Evolutionary conservation across 139 green algal species (phyloP), one percentile per base, ranked within the genome.

Genomic region (Diplosphaera chodatii): DNA sequence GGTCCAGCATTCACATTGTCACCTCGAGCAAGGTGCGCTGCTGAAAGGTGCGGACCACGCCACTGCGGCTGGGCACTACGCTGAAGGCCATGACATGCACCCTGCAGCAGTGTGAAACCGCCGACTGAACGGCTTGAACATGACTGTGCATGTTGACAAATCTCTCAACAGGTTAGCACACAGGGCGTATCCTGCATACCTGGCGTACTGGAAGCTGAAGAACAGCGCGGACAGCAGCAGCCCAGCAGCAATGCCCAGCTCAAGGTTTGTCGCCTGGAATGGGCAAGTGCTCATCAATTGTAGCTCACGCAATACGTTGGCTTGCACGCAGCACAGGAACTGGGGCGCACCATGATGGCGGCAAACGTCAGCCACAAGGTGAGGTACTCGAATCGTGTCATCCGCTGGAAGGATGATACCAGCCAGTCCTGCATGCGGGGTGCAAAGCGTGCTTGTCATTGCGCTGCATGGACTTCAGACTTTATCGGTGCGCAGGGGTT

Each of bases 351-450:
- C 87, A 94, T 90, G 77, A 95, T 91, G 33, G 76, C 72, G 0
- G 75, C 10, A 70, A 92, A 95, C 8, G 86, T 91, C 1, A 72
- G 30, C 86, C 86, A 87, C 71, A 94, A 74, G 70, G 94, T 80
- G 28, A 80, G 33, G 67, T 91, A 95, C 85, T 95, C 90, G 66
- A 78, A 40, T 0, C 8, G 31, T 1, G 32, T 48, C 3, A 87
- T 65, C 20, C 72, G 70, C 64, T 74, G 75, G 32, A 32, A 63
- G 1, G 77, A 56, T n/a, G 75, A 72, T 29, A 83, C 73, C 55
- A 85, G 64, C 75, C 75, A 84, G 68, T 84, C 78, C 74, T 78
- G 74, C n/a, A n/a, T n/a, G n/a, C n/a, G n/a, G n/a, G n/a, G n/a
- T n/a, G n/a, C n/a, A n/a, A n/a, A n/a, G n/a, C n/a, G n/a, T n/a